These are phyloP conservation scores for Epithemia pelagica DNA, from an alignment of 108 stramenopile genomes.

Conservation along the genomic window DNA sequence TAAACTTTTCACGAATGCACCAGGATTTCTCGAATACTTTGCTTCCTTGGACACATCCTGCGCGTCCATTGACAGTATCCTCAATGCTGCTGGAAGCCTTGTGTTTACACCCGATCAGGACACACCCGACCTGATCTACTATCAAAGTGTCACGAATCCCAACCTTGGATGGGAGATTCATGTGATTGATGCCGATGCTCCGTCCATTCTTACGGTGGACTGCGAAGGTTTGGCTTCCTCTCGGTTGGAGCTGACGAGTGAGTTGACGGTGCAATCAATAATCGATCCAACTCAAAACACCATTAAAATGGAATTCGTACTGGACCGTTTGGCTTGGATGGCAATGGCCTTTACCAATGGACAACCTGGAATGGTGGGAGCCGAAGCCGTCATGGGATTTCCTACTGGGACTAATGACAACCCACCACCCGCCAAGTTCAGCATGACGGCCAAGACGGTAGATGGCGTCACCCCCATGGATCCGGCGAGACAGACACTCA, in stretches of 20 bases:
- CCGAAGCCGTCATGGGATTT: constrained; percentile 49
- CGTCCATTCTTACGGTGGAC: constrained; percentile 7
- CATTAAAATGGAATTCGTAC: constrained; percentile 14
- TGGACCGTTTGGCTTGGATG: constrained; percentile 14
- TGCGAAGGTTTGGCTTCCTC: neutral
- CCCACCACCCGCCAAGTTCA: constrained; percentile 34
- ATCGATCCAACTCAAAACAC: constrained; percentile 22
- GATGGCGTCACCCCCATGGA: constrained; percentile 26
- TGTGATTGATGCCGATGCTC: constrained; percentile 11
- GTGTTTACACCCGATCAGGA: constrained; percentile 17
- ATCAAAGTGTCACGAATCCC: constrained; percentile 18
- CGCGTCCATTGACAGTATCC: neutral
- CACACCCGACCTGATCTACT: constrained; percentile 18
- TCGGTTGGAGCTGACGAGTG: constrained; percentile 1
- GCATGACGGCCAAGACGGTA: constrained; percentile 15
- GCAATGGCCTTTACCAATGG: constrained; percentile 35
- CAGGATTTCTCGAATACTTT: constrained; percentile 4
- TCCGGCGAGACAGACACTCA: constrained; percentile 41
- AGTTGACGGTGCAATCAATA: constrained; percentile 7
- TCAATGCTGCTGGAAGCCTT: constrained; percentile 11
- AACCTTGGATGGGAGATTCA: constrained; percentile 20
- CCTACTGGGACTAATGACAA: constrained; percentile 21
- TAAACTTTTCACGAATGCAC: too few species aligned
- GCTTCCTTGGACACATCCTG: constrained; percentile 17
- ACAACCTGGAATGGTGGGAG: constrained; percentile 34